Base-by-base conservation (phyloP, 1,284 basidiomycete genomes). In the Ceratobasidium sp. region DNA sequence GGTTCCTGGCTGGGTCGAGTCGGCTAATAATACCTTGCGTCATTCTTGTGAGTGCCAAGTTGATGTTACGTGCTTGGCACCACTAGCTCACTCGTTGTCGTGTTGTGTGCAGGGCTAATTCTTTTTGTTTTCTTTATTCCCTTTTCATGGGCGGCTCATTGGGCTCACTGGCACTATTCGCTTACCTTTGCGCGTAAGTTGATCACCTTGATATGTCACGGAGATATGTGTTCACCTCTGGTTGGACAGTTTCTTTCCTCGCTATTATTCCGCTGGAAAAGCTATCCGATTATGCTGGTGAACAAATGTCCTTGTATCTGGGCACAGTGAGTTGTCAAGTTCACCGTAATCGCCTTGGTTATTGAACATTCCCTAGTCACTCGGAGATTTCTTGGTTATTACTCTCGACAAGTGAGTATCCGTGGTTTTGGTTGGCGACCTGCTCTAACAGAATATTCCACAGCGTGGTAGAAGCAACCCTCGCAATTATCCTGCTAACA, bases 141-240 rank as follows among this genome's bases (percentile, higher is more conserved):
- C 0, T 76, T 91, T 39, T 87, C 89, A 7, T 92, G 90, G 90
- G 84, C 82, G 0, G 83, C 86, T 0, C 88, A 90, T 78, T 90
- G 64, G 63, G 49, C 56, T 8, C 34, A 76, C 11, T 77, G 75
- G 76, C 31, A 66, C 87, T 69, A 71, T 69, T 8, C 78, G 77
- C 66, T 68, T 56, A 56, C 41, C 13, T 81, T 76, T 79, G 29
- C 75, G 29, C 78, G 78, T 58, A 77, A 77, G 19, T 76, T 34
- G 29, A 43, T 86, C 65, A 80, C 82, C 31, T 81, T 84, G 88
- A 37, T 3, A n/a, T n/a, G 1, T 59, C 31, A n/a, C 14, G 13
- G 29, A 79, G 76, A 84, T 80, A 27, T 9, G 14, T 16, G 41
- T 74, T 41, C 66, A 63, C 9, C 48, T 27, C n/a, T 24, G 16